Evolutionary conservation across 2,329 filamentous ascomycete genomes (phyloP), one percentile per base, ranked within the genome.

Genomic region (Cladosporium sp.): DNA sequence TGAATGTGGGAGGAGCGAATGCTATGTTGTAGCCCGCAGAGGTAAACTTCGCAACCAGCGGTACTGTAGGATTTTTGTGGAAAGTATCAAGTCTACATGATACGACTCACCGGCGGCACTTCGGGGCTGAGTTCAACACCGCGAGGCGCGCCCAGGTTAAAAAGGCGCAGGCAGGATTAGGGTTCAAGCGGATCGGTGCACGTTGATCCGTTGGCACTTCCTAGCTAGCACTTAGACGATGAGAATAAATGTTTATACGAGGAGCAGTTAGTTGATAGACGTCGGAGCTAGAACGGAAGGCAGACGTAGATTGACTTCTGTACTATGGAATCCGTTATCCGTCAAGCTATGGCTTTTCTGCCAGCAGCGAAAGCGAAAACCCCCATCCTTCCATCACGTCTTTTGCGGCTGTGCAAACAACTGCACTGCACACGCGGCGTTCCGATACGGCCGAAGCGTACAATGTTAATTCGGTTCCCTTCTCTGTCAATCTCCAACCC

Each of bases 301-400:
- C 41, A 51, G 41, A 34, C 59, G 24, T 61, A 8, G 6, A 61
- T 51, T 61, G 41, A 49, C 28, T 49, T 61, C 41, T 34, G 59
- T 49, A 28, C 41, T 61, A 61, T 49, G 59, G 59, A 51, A 49
- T 44, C 59, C 28, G 26, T 59, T 51, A 61, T 49, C 59, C 59
- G 59, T 61, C 26, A 34, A 61, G 59, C 59, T 61, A 34, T 49
- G 59, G 41, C 59, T 28, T 47, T 49, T 49, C 12, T 59, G 34
- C 34, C 38, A 21, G 28, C 49, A 52, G 41, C 41, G 41, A 47
- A 47, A 47, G 41, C 41, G 41, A 47, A 12, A 21, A 21, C 2
- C 1, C 41, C 10, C 34, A 49, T 61, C 59, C 59, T 49, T 61
- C 59, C 38, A 32, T 51, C 41, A 49, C n/a, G 26, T 49, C 57